Evolutionary conservation across 371 early-diverging fungal genomes (phyloP), one percentile per base, ranked within the genome.

Genomic region (Mucor indicus): DNA sequence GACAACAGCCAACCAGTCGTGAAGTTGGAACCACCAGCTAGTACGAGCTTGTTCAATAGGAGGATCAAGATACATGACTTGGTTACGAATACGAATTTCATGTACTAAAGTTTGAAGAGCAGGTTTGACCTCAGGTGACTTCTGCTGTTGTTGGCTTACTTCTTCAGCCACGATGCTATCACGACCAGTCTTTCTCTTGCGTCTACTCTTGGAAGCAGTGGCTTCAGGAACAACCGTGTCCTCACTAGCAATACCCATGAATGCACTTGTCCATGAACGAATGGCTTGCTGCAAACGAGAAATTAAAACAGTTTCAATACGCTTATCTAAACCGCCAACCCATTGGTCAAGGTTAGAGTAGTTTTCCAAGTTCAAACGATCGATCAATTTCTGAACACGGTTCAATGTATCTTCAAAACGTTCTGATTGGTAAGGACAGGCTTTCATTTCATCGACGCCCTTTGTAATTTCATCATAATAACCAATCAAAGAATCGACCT

Each of bases 51-150:
- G 83, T 65, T 98, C 97, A 19, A 98, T 76, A 19, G 98, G 96
- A 31, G 98, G 98, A 38, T 95, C 91, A 22, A 98, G 75, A 55
- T 86, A 93, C 92, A 98, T 93, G 56, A 90, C 81, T 69, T 97
- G 98, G 72, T 98, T 93, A 50, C 83, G 82, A 60, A 98, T 85
- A 35, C 87, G 81, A 38, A 95, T 74, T 68, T 92, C 92, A 48
- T 93, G 93, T 1, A 92, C 73, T 12, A 86, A 69, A 2, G 79
- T 69, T 45, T 84, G 80, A 27, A 91, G 68, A 1, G 67, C 60
- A 13, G 85, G 85, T 38, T 82, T 79, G 23, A 83, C 77, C 44
- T 85, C 81, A 17, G 78, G 60, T 15, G 62, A 60, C 31, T 64
- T 79, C 48, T 57, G 64, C 0, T 51, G 64, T 5, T 66, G 60